Percentiles rank a stretch among this genome's conserved stretches.
These are phyloP conservation scores for Solanum stenotomum DNA, from an alignment of 257 asterid species.

Conservation along the genomic window DNA sequence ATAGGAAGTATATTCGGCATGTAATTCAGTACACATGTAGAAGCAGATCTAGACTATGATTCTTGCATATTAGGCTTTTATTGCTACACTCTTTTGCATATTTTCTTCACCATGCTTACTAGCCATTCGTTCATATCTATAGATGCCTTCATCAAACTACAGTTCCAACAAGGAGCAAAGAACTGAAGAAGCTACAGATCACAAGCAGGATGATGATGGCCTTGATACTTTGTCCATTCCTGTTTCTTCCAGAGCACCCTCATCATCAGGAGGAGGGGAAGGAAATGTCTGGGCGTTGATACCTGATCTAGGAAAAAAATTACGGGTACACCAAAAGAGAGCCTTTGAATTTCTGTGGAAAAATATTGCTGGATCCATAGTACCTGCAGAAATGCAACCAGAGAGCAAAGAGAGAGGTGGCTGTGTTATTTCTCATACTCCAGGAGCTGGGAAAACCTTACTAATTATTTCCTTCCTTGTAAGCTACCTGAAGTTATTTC, in stretches of 20 bases:
- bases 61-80: neutral
- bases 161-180: slow-evolving; percentile 46
- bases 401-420: slow-evolving; percentile 69
- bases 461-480: slow-evolving; percentile 86
- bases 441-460: slow-evolving; percentile 95
- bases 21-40: neutral
- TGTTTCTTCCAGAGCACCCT: slow-evolving; percentile 33
- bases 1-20: neutral
- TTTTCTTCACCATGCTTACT: neutral
- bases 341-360: slow-evolving; percentile 96
- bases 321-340: slow-evolving; percentile 63
- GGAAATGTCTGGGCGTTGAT: slow-evolving; percentile 86
- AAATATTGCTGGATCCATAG: slow-evolving; percentile 80
- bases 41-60: neutral
- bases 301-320: slow-evolving; percentile 62
- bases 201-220: slow-evolving; percentile 28
- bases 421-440: slow-evolving; percentile 89
- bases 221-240: slow-evolving; percentile 45
- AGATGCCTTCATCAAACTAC: slow-evolving; percentile 32
- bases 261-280: slow-evolving; percentile 35
- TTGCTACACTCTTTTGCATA: neutral
- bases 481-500: slow-evolving; percentile 85
- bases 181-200: slow-evolving; percentile 38
- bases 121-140: neutral
- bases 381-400: slow-evolving; percentile 67